phyloP scores from a whole-genome alignment of 352 stramenopile species.

The Phytophthora pini region DNA sequence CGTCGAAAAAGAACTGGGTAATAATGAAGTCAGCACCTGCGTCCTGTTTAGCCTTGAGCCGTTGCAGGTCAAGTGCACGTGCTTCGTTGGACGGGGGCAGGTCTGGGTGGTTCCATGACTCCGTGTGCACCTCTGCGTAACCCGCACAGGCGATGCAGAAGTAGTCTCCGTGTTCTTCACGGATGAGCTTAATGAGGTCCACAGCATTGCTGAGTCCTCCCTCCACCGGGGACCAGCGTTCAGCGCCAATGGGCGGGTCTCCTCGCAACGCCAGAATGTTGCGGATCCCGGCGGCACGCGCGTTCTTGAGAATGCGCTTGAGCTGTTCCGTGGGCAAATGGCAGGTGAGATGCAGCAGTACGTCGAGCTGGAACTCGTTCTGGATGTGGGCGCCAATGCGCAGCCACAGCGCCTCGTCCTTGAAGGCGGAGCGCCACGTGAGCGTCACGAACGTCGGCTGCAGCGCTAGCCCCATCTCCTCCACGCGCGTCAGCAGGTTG shows the following conservation, averaged over 20 bases:
- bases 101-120: slow-evolving; percentile 87
- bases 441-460: slow-evolving; percentile 90
- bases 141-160: slow-evolving; percentile 98
- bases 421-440: slow-evolving; percentile 91
- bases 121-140: slow-evolving; percentile 95
- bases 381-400: slow-evolving; percentile 90
- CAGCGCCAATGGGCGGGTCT: slow-evolving; percentile 94
- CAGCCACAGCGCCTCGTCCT: slow-evolving; percentile 90
- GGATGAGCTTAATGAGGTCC: slow-evolving; percentile 97
- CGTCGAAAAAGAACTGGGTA: slow-evolving; percentile 99
- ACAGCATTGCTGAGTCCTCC: slow-evolving; percentile 94
- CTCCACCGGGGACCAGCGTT: slow-evolving; percentile 83
- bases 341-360: slow-evolving; percentile 84
- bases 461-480: slow-evolving; percentile 87
- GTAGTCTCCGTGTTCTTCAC: slow-evolving; percentile 95
- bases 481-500: slow-evolving; percentile 84
- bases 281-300: slow-evolving; percentile 89
- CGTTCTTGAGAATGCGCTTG: slow-evolving; percentile 70
- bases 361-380: slow-evolving; percentile 86
- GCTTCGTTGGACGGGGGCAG: slow-evolving; percentile 80
- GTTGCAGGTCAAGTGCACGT: slow-evolving; percentile 92
- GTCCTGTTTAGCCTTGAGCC: slow-evolving; percentile 98
- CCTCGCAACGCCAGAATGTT: slow-evolving; percentile 99
- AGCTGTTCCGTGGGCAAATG: slow-evolving; percentile 74
- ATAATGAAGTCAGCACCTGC: slow-evolving; percentile 99